Evolutionary conservation across 495 filamentous ascomycete genomes (phyloP).

Genomic region (Barbatosphaeria neglecta): DNA sequence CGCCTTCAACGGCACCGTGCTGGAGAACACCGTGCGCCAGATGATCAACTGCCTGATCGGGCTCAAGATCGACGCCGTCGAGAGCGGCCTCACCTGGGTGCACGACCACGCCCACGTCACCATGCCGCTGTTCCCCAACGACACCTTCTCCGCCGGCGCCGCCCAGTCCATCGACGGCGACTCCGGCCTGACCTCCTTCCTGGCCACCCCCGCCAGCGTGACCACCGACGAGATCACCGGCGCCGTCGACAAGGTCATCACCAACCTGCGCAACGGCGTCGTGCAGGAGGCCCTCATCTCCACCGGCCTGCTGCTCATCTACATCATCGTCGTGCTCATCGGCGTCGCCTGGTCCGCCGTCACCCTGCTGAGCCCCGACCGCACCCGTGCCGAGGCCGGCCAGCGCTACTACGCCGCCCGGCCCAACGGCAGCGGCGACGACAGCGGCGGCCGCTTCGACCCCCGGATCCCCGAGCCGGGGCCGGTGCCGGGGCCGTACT

Average conservation of each 20-base stretch:
- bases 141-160: conserved; percentile 78
- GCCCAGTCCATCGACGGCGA: conserved; percentile 46
- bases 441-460: background rate
- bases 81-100: conserved; percentile 84
- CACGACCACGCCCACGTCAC: conserved; percentile 71
- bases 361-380: conserved; percentile 35
- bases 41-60: conserved; percentile 66
- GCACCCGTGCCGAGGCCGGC: conserved; percentile 41
- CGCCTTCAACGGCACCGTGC: conserved; percentile 70
- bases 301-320: conserved; percentile 54
- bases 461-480: background rate
- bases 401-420: conserved; percentile 12
- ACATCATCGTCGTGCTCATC: conserved; percentile 62
- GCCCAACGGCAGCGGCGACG: background rate
- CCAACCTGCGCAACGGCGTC: conserved; percentile 51
- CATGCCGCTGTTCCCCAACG: conserved; percentile 64
- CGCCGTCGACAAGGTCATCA: conserved; percentile 55
- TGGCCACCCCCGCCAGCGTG: conserved; percentile 53
- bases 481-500: background rate
- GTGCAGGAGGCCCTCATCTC: conserved; percentile 69
- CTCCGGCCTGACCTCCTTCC: conserved; percentile 53
- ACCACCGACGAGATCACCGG: conserved; percentile 71
- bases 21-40: conserved; percentile 59
- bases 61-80: conserved; percentile 62
- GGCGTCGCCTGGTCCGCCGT: conserved; percentile 56